Evolutionary conservation across 257 asterid genomes (phyloP), one percentile per base, ranked within the genome.

Genomic region (Coffea eugenioides): DNA sequence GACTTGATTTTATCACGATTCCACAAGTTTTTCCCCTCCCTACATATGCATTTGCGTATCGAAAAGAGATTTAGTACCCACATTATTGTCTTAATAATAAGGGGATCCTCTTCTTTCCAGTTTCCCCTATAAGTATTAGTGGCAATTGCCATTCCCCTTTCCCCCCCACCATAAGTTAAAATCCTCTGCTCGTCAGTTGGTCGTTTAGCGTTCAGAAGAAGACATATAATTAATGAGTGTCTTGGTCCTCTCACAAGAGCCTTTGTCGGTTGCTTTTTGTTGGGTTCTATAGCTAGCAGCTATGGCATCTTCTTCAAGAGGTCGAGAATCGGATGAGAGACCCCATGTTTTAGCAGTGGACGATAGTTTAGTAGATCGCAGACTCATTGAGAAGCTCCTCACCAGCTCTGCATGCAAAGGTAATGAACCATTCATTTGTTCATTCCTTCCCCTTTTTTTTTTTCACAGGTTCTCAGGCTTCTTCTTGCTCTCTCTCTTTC

Each of bases 321-420:
- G 5, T 54, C 71, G 72, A 8, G 83, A 77, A 43, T 51, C 27
- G 21, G 86, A 80, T 14, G 86, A 82, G 59, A 82, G 76, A 57
- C 83, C 78, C 2, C 89, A 86, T 75, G 87, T 86, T 57, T 69
- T 86, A 73, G 89, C 80, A 1, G 87, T 83, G 68, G 89, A 86
- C 80, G 85, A 83, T 70, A 81, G 76, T 61, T 57, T 76, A 13
- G 75, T 65, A 7, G 87, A 83, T 49, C 79, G 88, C 11, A 77
- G 77, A 51, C 78, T 82, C 74, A 77, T 82, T 11, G 84, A 85
- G 71, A 80, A 76, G 72, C 83, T 83, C 31, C 83, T 86, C 54
- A 69, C 65, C 3, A 78, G 41, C 83, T 83, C 77, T 65, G 84
- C 82, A 62, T 83, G 81, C 18, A 83, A 83, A 78, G 89, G 89